phyloP scores from a whole-genome alignment of 2,329 filamentous ascomycete species.

The Aspergillus aculeatus region DNA sequence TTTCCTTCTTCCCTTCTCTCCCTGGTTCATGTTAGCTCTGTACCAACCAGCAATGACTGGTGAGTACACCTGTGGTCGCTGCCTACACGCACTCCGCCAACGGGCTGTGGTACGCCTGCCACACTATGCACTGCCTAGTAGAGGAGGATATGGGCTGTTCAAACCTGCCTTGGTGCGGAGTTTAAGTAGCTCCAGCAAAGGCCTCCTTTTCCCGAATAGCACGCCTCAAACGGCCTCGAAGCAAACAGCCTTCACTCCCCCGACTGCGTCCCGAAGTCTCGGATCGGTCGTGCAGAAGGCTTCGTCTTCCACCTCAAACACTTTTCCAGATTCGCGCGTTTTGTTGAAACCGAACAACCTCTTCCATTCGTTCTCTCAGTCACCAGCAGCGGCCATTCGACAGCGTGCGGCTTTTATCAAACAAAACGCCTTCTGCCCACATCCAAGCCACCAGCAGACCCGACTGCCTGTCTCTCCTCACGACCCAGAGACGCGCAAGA shows the following conservation, averaged over 20 bases:
- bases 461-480: conserved; percentile 64
- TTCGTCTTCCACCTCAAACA: conserved; percentile 24
- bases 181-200: conserved; percentile 29
- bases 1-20: neutral
- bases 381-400: conserved; percentile 84
- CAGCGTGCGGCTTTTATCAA: conserved; percentile 86
- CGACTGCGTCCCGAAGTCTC: conserved; percentile 14
- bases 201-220: conserved; percentile 19
- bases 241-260: conserved; percentile 11
- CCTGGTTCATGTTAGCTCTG: neutral
- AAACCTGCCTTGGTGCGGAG: conserved; percentile 24
- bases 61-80: conserved; percentile 43
- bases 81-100: conserved; percentile 37
- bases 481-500: conserved; percentile 62
- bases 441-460: conserved; percentile 79
- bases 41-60: conserved; percentile 35
- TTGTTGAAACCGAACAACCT: conserved; percentile 73
- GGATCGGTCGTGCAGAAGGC: conserved; percentile 27
- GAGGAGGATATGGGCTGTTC: conserved; percentile 24
- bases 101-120: conserved; percentile 20
- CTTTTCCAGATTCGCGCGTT: conserved; percentile 29
- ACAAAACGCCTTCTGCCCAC: conserved; percentile 89
- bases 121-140: conserved; percentile 22
- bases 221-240: conserved; percentile 19
- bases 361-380: conserved; percentile 88